Percentiles rank a stretch among this genome's conserved stretches.
phyloP scores from a whole-genome alignment of 257 asterid genomes.

The Nicotiana tabacum region DNA sequence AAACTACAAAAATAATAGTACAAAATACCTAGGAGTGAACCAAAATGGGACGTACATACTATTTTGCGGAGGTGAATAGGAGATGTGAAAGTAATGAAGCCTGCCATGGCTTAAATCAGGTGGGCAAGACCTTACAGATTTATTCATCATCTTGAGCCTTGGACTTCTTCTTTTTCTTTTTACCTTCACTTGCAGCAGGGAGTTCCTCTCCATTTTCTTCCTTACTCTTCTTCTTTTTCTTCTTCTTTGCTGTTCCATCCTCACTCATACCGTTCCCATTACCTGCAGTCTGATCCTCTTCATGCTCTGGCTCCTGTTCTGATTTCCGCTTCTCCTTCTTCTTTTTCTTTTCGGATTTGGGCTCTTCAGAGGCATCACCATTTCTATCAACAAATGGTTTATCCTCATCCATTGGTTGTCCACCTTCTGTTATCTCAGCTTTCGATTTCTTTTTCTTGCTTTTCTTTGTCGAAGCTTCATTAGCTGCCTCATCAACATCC shows the following conservation, averaged over 20 bases:
- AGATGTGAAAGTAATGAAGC: too few relatives aligned
- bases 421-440: slow-evolving; percentile 14
- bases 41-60: too few relatives aligned
- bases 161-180: slow-evolving; percentile 56
- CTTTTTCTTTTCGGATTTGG: slow-evolving; percentile 72
- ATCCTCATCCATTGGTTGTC: slow-evolving; percentile 41
- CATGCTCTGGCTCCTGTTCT: slow-evolving; percentile 28
- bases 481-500: slow-evolving; percentile 32
- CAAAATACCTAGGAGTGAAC: too few relatives aligned
- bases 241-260: slow-evolving; percentile 57
- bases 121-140: not conserved
- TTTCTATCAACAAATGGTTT: slow-evolving; percentile 26
- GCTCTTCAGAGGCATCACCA: slow-evolving; percentile 53
- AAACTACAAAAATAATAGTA: too few relatives aligned
- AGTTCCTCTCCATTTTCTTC: slow-evolving; percentile 31
- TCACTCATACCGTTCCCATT: slow-evolving; percentile 27
- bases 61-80: too few relatives aligned
- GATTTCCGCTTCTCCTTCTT: slow-evolving; percentile 63
- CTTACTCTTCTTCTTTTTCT: slow-evolving; percentile 60
- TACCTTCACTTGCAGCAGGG: slow-evolving; percentile 34
- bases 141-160: slow-evolving; percentile 31
- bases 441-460: slow-evolving; percentile 46
- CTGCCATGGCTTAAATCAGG: too few relatives aligned
- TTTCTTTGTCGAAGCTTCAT: slow-evolving; percentile 26
- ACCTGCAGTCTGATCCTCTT: slow-evolving; percentile 14